Evolutionary conservation across 1,284 basidiomycete genomes (phyloP).

Genomic region (Marasmius fiardii): DNA sequence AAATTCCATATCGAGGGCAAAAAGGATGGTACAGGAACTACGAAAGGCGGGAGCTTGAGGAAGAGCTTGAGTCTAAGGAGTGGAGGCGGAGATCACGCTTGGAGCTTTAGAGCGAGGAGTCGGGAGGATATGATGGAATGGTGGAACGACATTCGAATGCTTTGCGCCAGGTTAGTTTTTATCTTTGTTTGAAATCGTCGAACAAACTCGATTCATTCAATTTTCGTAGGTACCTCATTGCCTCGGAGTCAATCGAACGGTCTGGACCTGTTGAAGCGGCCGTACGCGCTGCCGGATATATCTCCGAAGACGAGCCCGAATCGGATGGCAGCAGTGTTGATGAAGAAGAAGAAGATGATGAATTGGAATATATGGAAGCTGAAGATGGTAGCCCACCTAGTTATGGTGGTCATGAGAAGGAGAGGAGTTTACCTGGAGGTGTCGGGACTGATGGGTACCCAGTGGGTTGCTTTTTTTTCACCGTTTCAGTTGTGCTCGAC

Average conservation of each 20-base stretch:
- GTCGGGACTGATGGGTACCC: conserved; percentile 58
- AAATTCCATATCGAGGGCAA: conserved; percentile 98
- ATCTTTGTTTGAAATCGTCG: neutral
- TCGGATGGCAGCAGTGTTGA: conserved; percentile 72
- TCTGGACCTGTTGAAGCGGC: conserved; percentile 92
- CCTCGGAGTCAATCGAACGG: conserved; percentile 91
- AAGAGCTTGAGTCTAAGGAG: conserved; percentile 31
- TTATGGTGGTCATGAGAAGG: conserved; percentile 40
- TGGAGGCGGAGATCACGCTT: conserved; percentile 61
- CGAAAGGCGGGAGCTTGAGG: conserved; percentile 52
- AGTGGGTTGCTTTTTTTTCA: conserved; percentile 41
- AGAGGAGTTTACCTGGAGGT: conserved; percentile 33
- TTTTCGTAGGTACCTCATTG: conserved; percentile 80
- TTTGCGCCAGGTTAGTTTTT: conserved; percentile 58
- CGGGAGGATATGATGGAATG: conserved; percentile 99
- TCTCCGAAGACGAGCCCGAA: conserved; percentile 73
- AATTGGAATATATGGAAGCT: conserved; percentile 31
- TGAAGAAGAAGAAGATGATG: conserved; percentile 65
- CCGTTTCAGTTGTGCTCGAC: neutral
- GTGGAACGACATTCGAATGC: conserved; percentile 99
- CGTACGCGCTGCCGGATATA: conserved; percentile 86
- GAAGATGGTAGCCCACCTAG: conserved; percentile 47
- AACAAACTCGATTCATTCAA: neutral
- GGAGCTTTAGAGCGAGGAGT: conserved; percentile 88
- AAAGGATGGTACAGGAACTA: conserved; percentile 75